Percentiles rank a stretch among this genome's conserved stretches.
These are phyloP conservation scores for Blastobotrys peoriensis DNA, from an alignment of 805 yeast species.

Conservation along the genomic window DNA sequence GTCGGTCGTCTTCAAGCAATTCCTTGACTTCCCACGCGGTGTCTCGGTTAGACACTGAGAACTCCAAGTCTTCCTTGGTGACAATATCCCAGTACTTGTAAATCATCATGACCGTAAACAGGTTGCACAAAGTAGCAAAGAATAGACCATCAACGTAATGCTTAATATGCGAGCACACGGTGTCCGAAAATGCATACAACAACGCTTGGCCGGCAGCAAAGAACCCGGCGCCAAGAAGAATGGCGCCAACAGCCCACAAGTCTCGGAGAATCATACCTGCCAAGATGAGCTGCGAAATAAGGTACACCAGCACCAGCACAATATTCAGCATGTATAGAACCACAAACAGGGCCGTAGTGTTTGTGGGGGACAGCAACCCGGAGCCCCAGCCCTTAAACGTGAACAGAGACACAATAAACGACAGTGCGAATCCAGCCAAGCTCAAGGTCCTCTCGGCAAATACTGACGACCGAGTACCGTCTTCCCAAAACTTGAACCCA, in stretches of 20 bases:
- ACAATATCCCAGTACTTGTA: conserved; percentile 96
- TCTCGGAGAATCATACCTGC: conserved; percentile 63
- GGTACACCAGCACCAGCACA: conserved; percentile 53
- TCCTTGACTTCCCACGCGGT: conserved; percentile 36
- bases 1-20: conserved; percentile 24
- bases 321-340: conserved; percentile 70
- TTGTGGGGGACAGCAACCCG: conserved; percentile 38
- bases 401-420: conserved; percentile 60
- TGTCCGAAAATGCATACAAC: conserved; percentile 59
- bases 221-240: conserved; percentile 61
- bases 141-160: conserved; percentile 91
- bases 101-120: conserved; percentile 87
- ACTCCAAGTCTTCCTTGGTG: conserved; percentile 91
- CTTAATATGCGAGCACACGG: conserved; percentile 61
- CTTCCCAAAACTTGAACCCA: conserved; percentile 92
- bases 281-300: conserved; percentile 61
- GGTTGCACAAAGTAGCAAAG: conserved; percentile 73
- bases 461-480: conserved; percentile 70
- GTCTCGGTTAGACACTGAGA: conserved; percentile 58
- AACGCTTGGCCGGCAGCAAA: conserved; percentile 77
- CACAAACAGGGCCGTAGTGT: conserved; percentile 65
- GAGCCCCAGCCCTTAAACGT: conserved; percentile 64
- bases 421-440: conserved; percentile 51
- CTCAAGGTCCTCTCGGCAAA: conserved; percentile 48
- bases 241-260: conserved; percentile 89